Evolutionary conservation across 306 rosid genomes (phyloP), one percentile per base, ranked within the genome.

Genomic region (Notholithocarpus densiflorus): DNA sequence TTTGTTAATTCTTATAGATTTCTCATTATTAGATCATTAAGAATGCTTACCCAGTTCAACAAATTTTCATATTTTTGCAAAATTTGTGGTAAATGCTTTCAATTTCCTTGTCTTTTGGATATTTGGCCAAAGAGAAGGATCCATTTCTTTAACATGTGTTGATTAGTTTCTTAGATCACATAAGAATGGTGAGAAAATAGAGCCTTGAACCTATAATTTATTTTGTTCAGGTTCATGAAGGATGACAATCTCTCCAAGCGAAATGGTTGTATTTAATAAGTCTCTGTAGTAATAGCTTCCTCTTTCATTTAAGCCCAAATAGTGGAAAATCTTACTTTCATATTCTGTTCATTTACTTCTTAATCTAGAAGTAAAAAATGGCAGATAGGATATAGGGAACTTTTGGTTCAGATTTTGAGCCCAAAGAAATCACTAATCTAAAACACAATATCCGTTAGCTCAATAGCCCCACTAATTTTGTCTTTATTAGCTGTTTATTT

Each of bases 211-310:
- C 26, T 37, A 21, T 74, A 23, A 45, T 48, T 77, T 54, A 24
- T 52, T 78, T 75, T 80, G 64, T 70, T 70, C 81, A 26, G 61
- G 59, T 60, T 68, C 45, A 2, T 1, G 19, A 66, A n/a, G 55
- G 40, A 56, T 52, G 73, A 20, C 21, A 70, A 26, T 37, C 27
- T 5, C 18, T 34, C 43, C 53, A 64, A 55, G 52, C 45, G 40
- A 61, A 80, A 78, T n/a, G 14, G 48, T 80, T 70, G 14, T 40
- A 29, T 69, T 75, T 40, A 7, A 8, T 40, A 37, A 79, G 27
- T 71, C 68, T 23, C 72, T 78, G 68, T 56, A 73, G 75, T 51
- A 68, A 60, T 84, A 85, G 32, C 77, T 81, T 81, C 78, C 73
- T 68, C 53, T n/a, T n/a, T 73, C 52, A 9, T 31, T 65, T 31